Conservation (phyloP, 192 early-diverging fungal species). For the Globomyces pollinis-pini region DNA sequence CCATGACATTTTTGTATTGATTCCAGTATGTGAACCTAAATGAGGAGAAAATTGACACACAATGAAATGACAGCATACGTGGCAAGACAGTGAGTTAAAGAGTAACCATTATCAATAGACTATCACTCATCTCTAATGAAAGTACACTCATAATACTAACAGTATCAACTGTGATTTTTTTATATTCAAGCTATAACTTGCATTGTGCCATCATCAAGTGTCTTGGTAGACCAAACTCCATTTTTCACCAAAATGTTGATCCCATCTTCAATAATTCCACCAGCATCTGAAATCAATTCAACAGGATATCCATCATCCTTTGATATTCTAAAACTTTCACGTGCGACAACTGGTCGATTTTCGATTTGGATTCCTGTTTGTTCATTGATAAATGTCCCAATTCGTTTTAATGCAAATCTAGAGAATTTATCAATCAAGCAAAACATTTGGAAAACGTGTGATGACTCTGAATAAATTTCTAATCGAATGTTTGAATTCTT, state of each 20-base stretch:
- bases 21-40: too few relatives aligned
- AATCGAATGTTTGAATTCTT: conserved; percentile 14
- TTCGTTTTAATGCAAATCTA: neutral
- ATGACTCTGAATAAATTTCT: conserved; percentile 38
- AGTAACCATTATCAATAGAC: too few relatives aligned
- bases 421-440: neutral
- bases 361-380: neutral
- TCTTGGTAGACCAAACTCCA: neutral
- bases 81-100: too few relatives aligned
- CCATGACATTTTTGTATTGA: too few relatives aligned
- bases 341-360: neutral
- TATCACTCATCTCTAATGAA: too few relatives aligned
- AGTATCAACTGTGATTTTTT: too few relatives aligned
- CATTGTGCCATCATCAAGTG: neutral
- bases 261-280: conserved; percentile 4
- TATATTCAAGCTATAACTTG: too few relatives aligned
- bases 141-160: too few relatives aligned
- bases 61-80: too few relatives aligned
- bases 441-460: conserved; percentile 7
- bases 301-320: neutral
- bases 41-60: too few relatives aligned
- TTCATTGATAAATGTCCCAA: neutral
- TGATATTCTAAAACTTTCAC: neutral
- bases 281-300: neutral
- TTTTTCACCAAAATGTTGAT: neutral